A percentile compares a stretch with the other conserved stretches of the same genome.
phyloP scores from a whole-genome alignment of 1,284 basidiomycete genomes.

The Moniliophthora roreri region DNA sequence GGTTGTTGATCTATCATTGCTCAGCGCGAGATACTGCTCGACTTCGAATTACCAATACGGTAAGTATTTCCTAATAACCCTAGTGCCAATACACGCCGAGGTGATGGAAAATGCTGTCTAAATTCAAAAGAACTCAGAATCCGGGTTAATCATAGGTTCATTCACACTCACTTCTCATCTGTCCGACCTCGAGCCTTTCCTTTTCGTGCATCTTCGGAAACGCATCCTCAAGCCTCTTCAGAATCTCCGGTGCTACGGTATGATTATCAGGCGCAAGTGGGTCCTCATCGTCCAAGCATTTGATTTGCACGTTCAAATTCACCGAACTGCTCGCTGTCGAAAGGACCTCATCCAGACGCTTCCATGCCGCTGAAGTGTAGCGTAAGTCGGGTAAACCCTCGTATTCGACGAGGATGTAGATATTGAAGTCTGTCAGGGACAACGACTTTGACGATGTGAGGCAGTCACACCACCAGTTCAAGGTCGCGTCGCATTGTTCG shows the following conservation, averaged over 20 bases:
- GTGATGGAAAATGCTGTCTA: not conserved
- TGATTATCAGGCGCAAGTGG: not conserved
- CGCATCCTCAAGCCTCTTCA: not conserved
- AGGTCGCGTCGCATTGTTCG: not conserved
- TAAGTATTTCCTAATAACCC: too few species aligned
- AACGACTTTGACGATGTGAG: not conserved
- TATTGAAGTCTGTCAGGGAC: not conserved
- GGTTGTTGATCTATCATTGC: too few species aligned
- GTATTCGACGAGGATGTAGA: conserved; percentile 1
- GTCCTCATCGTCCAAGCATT: conserved; percentile 4
- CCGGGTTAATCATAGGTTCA: too few species aligned
- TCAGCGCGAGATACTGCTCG: too few species aligned
- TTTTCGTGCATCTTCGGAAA: conserved; percentile 1
- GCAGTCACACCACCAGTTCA: conserved; percentile 3
- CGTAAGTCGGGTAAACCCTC: not conserved
- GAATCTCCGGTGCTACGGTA: not conserved
- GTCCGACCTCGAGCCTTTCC: not conserved
- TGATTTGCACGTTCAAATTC: not conserved
- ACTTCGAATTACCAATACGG: too few species aligned
- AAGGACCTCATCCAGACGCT: not conserved
- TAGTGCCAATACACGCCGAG: not conserved
- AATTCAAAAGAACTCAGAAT: not conserved
- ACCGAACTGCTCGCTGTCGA: not conserved
- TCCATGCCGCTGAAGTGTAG: not conserved
- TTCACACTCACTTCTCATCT: not conserved